Evolutionary conservation across 2,329 filamentous ascomycete species (phyloP).

Genomic region (Curvularia lunata): DNA sequence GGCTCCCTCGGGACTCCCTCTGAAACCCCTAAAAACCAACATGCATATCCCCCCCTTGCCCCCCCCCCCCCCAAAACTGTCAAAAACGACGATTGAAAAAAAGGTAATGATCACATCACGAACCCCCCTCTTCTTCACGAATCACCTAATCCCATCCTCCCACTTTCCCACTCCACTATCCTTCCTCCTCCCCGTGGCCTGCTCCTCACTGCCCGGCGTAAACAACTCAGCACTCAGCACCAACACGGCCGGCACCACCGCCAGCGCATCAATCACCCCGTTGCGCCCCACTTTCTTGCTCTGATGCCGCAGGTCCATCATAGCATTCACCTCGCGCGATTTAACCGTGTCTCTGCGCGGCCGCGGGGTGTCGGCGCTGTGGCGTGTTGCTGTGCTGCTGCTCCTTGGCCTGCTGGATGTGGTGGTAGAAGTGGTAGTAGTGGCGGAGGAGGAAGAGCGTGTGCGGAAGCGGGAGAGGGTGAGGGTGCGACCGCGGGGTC

Average conservation of each 20-base stretch:
- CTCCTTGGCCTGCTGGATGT: background rate
- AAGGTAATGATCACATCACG: no score
- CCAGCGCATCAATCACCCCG: conserved; percentile 43
- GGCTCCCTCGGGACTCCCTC: no score
- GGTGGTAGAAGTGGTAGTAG: background rate
- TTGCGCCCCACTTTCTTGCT: conserved; percentile 26
- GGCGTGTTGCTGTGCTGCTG: background rate
- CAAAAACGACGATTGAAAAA: no score
- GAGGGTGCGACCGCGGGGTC: conserved; percentile 25
- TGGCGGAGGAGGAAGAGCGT: conserved; percentile 19
- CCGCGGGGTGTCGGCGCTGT: conserved; percentile 28
- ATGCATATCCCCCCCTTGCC: background rate
- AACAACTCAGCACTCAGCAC: conserved; percentile 46
- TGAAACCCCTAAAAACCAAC: no score
- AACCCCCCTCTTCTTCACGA: no score
- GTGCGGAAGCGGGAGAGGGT: conserved; percentile 38
- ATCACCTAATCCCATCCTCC: conserved; percentile 31
- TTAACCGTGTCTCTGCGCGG: conserved; percentile 30
- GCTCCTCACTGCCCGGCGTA: conserved; percentile 32
- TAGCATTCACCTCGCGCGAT: conserved; percentile 29
- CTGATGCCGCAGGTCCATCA: conserved; percentile 34
- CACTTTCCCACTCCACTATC: conserved; percentile 30
- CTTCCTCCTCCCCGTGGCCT: conserved; percentile 17
- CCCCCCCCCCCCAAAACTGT: no score
- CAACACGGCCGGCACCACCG: conserved; percentile 45